A percentile compares a stretch with the other conserved stretches of the same genome.
These are phyloP conservation scores for Phaeosphaeriaceae sp. DNA, from an alignment of 2,329 filamentous ascomycete species.

Conservation along the genomic window DNA sequence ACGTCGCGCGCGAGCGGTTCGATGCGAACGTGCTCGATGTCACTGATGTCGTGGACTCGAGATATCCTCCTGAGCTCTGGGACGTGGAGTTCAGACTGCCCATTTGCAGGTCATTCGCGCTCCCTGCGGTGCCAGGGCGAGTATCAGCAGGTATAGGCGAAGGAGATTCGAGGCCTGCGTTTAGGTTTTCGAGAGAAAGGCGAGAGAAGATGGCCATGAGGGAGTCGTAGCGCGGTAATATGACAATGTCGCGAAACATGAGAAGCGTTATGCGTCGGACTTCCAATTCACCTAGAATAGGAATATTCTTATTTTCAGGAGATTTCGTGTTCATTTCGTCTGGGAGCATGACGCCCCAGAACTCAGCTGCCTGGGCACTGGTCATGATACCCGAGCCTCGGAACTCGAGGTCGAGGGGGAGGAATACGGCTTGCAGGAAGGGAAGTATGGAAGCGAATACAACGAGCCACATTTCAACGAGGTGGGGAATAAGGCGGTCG, in stretches of 20 bases:
- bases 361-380: conserved; percentile 80
- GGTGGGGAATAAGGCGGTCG: conserved; percentile 84
- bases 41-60: conserved; percentile 70
- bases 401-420: conserved; percentile 93
- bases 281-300: conserved; percentile 69
- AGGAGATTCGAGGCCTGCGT: conserved; percentile 51
- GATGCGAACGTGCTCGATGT: conserved; percentile 57
- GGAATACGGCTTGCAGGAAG: conserved; percentile 93
- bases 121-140: conserved; percentile 44
- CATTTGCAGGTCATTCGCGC: conserved; percentile 7
- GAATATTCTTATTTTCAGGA: conserved; percentile 50
- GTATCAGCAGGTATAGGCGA: conserved; percentile 27
- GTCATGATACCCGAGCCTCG: conserved; percentile 84
- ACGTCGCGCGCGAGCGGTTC: conserved; percentile 77
- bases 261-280: conserved; percentile 88
- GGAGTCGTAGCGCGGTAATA: conserved; percentile 86
- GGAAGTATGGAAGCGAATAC: conserved; percentile 90
- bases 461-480: conserved; percentile 93
- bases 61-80: conserved; percentile 74
- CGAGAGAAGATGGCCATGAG: conserved; percentile 91
- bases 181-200: conserved; percentile 79
- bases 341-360: conserved; percentile 76
- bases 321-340: conserved; percentile 57
- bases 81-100: conserved; percentile 57
- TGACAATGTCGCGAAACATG: conserved; percentile 85